Evolutionary conservation across 352 stramenopile species (phyloP).

Genomic region (Plasmopara viticola): DNA sequence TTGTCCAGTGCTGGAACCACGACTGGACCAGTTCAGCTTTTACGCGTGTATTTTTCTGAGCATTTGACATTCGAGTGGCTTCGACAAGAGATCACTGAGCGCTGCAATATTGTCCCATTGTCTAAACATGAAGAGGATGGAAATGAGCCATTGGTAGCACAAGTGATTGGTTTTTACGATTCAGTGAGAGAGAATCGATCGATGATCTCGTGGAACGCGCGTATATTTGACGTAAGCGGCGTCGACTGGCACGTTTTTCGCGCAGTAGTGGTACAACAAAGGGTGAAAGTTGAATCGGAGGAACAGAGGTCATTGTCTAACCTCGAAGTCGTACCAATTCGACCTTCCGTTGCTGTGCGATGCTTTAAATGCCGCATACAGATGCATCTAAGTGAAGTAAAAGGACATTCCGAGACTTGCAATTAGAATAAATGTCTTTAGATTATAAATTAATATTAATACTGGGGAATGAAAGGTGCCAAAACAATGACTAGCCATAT

Average conservation of each 20-base stretch:
- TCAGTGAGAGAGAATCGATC: slow-evolving; percentile 19
- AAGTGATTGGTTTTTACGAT: slow-evolving; percentile 22
- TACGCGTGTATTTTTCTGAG: slow-evolving; percentile 34
- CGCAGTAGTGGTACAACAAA: slow-evolving; percentile 11
- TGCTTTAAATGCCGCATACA: slow-evolving; percentile 34
- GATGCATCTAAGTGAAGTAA: slow-evolving; percentile 27
- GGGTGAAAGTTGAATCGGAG: background rate
- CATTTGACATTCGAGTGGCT: slow-evolving; percentile 30
- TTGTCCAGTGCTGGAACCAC: background rate
- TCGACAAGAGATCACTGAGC: slow-evolving; percentile 19
- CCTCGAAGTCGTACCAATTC: background rate
- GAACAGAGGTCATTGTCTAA: background rate
- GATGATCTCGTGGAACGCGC: slow-evolving; percentile 15
- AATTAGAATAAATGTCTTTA: slow-evolving; percentile 14
- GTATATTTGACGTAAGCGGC: slow-evolving; percentile 14
- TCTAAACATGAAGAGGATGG: slow-evolving; percentile 7
- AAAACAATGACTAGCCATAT: too few species aligned
- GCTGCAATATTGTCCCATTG: slow-evolving; percentile 15
- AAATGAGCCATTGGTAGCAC: slow-evolving; percentile 1
- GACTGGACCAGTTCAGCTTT: slow-evolving; percentile 10
- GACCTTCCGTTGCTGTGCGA: slow-evolving; percentile 11
- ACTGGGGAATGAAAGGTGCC: too few species aligned
- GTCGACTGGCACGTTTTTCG: slow-evolving; percentile 14
- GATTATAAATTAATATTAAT: too few species aligned
- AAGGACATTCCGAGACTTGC: slow-evolving; percentile 35